Base-by-base conservation (phyloP, 176 grass and related monocot genomes). In the Oryza meridionalis region DNA sequence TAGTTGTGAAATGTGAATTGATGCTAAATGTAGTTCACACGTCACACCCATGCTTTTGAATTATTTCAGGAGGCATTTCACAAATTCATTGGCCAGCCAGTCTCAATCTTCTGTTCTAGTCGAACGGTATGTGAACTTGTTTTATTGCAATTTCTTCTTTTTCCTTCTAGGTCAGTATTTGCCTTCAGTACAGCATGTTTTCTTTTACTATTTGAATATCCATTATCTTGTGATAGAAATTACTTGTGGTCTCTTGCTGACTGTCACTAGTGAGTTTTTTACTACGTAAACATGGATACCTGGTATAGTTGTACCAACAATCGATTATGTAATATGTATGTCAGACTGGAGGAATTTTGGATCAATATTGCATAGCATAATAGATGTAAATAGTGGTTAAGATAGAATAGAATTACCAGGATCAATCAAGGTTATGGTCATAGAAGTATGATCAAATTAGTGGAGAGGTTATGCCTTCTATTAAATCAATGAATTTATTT, bases 11-110 rank as follows among this genome's bases (percentile, higher is more conserved):
- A 37, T 55, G 19, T 33, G 10, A 67, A 46, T 61, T 77, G 11
- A 46, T 40, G 42, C 35, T 66, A 63, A n/a, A 77, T 35, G 27
- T 49, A 72, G 70, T 24, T 86, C 25, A 74, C 27, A 38, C 16
- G 40, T 85, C 38, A 78, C 27, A 38, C 16, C 82, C 31, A 45
- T 72, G 2, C 14, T 77, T 75, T 86, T 12, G 26, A 62, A 84
- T 80, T 76, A 72, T 83, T 89, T 81, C 90, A 98, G 93, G 93
- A 98, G 10, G 96, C 89, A 68, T 96, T 98, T 92, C 89, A 80
- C 21, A 92, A 85, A 86, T 98, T 98, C 80, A 87, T 98, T 78
- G 93, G 96, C 11, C 91, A 96, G 67, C 81, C 93, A 40, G 89
- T 96, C 3, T 87, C 87, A 10, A 82, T 98, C 84, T 87, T 77